Evolutionary conservation across 2,329 filamentous ascomycete species (phyloP), one percentile per base, ranked within the genome.

Genomic region (Talaromyces sp.): DNA sequence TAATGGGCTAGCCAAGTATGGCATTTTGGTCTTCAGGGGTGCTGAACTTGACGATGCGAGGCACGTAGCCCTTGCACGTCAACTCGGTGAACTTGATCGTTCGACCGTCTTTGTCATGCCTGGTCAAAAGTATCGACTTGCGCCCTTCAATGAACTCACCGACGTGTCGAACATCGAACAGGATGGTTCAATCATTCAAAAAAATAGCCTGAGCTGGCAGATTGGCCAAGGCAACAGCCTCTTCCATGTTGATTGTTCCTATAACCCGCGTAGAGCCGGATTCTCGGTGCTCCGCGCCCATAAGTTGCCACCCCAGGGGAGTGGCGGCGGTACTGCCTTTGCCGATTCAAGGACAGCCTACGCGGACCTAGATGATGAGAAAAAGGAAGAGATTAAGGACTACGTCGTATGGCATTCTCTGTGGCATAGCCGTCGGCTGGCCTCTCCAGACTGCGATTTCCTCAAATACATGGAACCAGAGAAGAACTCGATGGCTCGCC

Each of bases 151-250:
- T 80, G 82, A 87, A 71, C 78, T 88, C 1, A 87, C 87, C 72
- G 86, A 88, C 68, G 84, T 84, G 0, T 79, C 83, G 62, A 88
- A 88, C 71, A 74, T 86, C 10, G 80, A 85, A 60, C 77, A 78
- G 2, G 79, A 85, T 49, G 81, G 80, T 54, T 73, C 66, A 80
- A 78, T 56, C 3, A 56, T 56, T 56, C 50, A 56, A 35, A 56
- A 56, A 27, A 35, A 56, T 35, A 56, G 50, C 17, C 25, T 56
- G 50, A 56, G 50, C 50, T 56, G 37, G 37, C 35, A 59, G 39
- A 59, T 59, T 59, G 37, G 19, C 41, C 61, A 77, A 71, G 83
- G 81, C 35, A 86, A 86, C 69, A 73, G 71, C 2, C 76, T 85
- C 17, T 87, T 84, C 73, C 85, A 87, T 66, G 81, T 81, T 15